Evolutionary conservation across 2,329 filamentous ascomycete genomes (phyloP).

Genomic region (Phyllosticta paracitricarpa): DNA sequence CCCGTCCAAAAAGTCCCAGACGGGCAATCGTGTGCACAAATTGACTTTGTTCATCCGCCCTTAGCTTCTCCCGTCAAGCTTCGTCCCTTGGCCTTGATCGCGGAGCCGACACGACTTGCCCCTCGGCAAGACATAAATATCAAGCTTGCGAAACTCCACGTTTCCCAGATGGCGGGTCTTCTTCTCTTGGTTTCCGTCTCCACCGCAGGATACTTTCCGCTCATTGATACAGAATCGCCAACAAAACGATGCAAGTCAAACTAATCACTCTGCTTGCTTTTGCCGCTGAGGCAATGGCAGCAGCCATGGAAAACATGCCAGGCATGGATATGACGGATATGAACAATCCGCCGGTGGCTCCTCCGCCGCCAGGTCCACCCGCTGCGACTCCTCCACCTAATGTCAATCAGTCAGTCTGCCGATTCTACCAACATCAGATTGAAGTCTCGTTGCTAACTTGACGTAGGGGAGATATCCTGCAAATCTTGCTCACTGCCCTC

Average conservation of each 20-base stretch:
- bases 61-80: neutral
- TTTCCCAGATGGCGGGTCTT: neutral
- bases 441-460: neutral
- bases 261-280: slow-evolving; percentile 20
- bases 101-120: neutral
- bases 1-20: neutral
- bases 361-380: neutral
- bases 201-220: neutral
- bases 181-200: neutral
- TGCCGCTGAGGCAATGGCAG: slow-evolving; percentile 16
- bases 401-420: neutral
- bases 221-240: neutral
- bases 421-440: neutral
- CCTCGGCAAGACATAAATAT: neutral
- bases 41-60: neutral
- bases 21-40: neutral
- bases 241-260: slow-evolving; percentile 22
- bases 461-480: neutral
- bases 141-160: neutral
- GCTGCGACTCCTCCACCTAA: neutral
- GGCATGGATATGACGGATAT: neutral
- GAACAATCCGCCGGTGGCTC: neutral
- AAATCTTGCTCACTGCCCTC: slow-evolving; percentile 35
- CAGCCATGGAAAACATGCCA: neutral
- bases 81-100: neutral